These are phyloP conservation scores for Ulmus americana DNA, from an alignment of 331 rosid species.

Conservation along the genomic window DNA sequence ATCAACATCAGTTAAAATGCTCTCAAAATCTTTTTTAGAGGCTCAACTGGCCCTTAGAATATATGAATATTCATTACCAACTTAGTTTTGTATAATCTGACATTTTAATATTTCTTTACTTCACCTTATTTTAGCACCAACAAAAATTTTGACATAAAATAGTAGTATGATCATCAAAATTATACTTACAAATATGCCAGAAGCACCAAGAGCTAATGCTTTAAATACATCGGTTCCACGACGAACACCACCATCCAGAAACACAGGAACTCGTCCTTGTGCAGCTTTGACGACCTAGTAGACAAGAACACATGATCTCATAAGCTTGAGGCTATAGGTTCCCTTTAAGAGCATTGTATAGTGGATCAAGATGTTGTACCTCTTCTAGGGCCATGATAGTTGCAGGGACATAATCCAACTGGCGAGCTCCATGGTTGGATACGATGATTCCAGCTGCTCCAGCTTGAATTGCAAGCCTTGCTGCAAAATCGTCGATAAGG, in stretches of 20 bases:
- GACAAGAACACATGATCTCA: not conserved
- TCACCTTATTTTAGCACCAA: too few species aligned
- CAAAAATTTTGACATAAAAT: too few species aligned
- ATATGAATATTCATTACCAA: too few species aligned
- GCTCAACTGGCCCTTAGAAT: too few species aligned
- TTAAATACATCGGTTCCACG: conserved; percentile 48
- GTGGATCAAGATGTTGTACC: conserved; percentile 19
- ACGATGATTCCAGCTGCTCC: conserved; percentile 51
- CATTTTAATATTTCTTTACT: too few species aligned
- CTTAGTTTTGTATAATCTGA: too few species aligned
- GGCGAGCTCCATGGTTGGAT: conserved; percentile 54
- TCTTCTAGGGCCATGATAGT: conserved; percentile 46
- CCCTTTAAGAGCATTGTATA: not conserved
- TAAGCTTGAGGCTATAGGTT: not conserved
- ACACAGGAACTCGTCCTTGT: conserved; percentile 44
- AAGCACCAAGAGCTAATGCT: conserved; percentile 51
- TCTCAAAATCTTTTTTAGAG: too few species aligned
- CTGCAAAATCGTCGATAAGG: conserved; percentile 18
- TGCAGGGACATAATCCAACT: conserved; percentile 45
- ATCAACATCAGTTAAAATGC: too few species aligned
- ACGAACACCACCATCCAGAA: conserved; percentile 45
- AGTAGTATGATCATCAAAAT: not conserved
- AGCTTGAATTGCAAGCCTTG: conserved; percentile 31
- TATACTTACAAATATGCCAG: conserved; percentile 42
- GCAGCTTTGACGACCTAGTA: conserved; percentile 47